Conservation (phyloP, 139 green algal species). For the Chlorella vulgaris region DNA sequence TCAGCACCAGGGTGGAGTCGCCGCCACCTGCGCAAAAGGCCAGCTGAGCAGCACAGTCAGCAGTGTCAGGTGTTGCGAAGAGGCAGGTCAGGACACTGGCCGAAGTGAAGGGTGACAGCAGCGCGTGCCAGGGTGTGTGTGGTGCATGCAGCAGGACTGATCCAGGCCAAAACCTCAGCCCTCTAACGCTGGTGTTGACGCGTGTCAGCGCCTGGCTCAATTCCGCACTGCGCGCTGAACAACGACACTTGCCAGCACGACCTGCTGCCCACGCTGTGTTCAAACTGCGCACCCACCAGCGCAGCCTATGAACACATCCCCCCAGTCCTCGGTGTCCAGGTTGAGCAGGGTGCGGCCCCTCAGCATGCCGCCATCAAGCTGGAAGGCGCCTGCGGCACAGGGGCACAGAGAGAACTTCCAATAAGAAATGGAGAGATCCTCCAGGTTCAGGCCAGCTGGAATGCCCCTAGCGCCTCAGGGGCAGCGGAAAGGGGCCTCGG, state of each 20-base stretch:
- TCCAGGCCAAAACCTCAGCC: too few relatives aligned
- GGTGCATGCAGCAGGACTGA: too few relatives aligned
- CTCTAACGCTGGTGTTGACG: too few relatives aligned
- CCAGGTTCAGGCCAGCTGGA: background rate
- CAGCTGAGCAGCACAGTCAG: background rate
- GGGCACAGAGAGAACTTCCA: background rate
- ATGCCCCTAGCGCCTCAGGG: too few relatives aligned
- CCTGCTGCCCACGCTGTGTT: background rate
- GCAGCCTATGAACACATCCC: constrained; percentile 79
- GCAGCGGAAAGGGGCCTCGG: too few relatives aligned
- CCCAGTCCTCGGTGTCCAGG: constrained; percentile 83
- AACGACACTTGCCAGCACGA: background rate
- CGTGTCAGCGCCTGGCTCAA: too few relatives aligned
- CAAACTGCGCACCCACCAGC: constrained; percentile 35
- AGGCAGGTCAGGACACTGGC: too few relatives aligned
- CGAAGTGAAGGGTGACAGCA: too few relatives aligned
- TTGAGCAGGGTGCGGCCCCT: constrained; percentile 74
- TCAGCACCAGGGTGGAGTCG: constrained; percentile 59
- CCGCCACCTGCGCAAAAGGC: constrained; percentile 55
- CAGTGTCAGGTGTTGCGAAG: too few relatives aligned
- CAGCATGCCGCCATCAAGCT: constrained; percentile 62
- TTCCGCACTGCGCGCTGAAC: too few relatives aligned
- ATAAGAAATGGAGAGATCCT: background rate
- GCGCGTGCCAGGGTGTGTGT: too few relatives aligned
- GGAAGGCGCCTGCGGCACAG: constrained; percentile 58